Conservation (phyloP, 208 protist genomes). For the Wallacemonas sp. region DNA sequence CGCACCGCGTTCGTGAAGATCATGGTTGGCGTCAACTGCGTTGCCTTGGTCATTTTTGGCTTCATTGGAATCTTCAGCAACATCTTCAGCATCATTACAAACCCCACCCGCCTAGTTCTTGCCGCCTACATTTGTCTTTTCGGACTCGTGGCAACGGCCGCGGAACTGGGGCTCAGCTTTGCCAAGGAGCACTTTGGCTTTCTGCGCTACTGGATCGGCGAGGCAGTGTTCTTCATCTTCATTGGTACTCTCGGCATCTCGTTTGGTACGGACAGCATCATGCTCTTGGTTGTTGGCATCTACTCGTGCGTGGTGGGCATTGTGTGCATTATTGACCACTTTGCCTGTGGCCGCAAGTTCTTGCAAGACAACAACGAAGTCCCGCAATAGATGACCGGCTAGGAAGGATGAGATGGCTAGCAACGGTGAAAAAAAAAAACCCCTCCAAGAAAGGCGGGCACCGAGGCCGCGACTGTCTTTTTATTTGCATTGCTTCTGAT, state of each 20-base stretch:
- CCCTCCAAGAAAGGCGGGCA: too few species aligned
- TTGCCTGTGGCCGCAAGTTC: conserved; percentile 21
- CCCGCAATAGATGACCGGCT: not conserved
- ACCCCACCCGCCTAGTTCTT: conserved; percentile 27
- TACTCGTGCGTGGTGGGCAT: conserved; percentile 29
- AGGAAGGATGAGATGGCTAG: not conserved
- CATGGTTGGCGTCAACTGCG: conserved; percentile 32
- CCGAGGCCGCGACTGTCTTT: too few species aligned
- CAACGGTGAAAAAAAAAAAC: too few species aligned
- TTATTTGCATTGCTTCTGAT: too few species aligned
- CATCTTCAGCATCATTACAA: conserved; percentile 30
- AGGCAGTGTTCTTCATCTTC: conserved; percentile 45
- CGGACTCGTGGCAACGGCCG: conserved; percentile 23
- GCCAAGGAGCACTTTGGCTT: conserved; percentile 35
- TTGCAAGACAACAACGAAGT: conserved; percentile 11
- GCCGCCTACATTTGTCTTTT: conserved; percentile 44
- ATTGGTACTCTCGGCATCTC: conserved; percentile 40
- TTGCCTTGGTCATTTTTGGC: conserved; percentile 25
- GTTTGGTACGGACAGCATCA: conserved; percentile 20
- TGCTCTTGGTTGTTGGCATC: conserved; percentile 32
- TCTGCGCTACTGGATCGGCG: conserved; percentile 32
- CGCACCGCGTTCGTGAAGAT: conserved; percentile 19
- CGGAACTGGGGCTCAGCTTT: conserved; percentile 27
- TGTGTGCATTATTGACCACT: conserved; percentile 37
- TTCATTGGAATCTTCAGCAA: conserved; percentile 26